Evolutionary conservation across 2,329 filamentous ascomycete species (phyloP).

Genomic region (Talaromyces sp.): DNA sequence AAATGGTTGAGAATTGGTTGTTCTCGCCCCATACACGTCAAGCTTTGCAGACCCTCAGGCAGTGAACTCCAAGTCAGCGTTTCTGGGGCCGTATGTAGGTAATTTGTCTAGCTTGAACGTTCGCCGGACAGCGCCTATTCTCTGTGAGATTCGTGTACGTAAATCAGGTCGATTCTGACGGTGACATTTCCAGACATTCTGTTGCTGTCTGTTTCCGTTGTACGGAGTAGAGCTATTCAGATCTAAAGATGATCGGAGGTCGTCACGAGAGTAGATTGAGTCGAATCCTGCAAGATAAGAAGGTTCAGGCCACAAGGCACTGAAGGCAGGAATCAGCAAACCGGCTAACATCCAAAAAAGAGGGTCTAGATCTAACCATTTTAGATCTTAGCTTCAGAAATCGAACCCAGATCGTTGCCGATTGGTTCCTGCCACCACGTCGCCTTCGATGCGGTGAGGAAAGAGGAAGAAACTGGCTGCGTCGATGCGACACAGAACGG

Average conservation of each 20-base stretch:
- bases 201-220: neutral
- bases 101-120: constrained; percentile 1
- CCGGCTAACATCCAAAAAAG: neutral
- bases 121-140: neutral
- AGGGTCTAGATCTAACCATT: neutral
- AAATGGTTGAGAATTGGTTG: constrained; percentile 9
- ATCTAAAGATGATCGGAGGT: neutral
- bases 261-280: neutral
- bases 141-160: neutral
- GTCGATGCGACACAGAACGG: neutral
- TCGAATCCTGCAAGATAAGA: neutral
- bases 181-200: neutral
- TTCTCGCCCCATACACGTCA: constrained; percentile 8
- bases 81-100: neutral
- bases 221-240: neutral
- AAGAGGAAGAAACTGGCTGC: constrained; percentile 18
- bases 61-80: neutral
- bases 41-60: neutral
- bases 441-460: constrained; percentile 32
- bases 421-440: constrained; percentile 16
- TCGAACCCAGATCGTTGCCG: neutral
- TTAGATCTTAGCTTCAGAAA: neutral
- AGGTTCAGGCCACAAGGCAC: constrained; percentile 9
- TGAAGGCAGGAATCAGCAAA: constrained; percentile 9
- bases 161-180: constrained; percentile 4